Evolutionary conservation across 2,329 filamentous ascomycete genomes (phyloP), one percentile per base, ranked within the genome.

Genomic region (Penicillium fuscoglaucum): DNA sequence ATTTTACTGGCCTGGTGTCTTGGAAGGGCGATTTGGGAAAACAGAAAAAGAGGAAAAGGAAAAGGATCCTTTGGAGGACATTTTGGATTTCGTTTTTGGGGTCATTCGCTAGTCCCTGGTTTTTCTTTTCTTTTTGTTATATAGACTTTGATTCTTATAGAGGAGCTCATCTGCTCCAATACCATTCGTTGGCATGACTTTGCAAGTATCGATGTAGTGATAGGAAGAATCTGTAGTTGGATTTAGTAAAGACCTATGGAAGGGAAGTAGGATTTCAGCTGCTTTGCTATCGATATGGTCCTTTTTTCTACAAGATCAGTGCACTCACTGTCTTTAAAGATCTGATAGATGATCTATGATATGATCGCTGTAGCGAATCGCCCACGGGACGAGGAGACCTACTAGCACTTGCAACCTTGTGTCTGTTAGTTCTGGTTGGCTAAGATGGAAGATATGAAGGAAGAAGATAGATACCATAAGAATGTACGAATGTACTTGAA

Each of bases 1-100:
- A 61, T 63, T 62, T 63, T 63, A 35, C 40, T 33, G 40, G 51
- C 51, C 51, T 65, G 66, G 66, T 66, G 62, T 67, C 60, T 53
- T 66, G 61, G 65, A 59, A 48, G 60, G 56, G 49, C 10, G 39
- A 55, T 50, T 54, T 50, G 59, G 58, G 61, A 65, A 64, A 61
- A 46, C 49, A 56, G 57, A 58, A 62, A 66, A 63, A 58, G 50
- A 50, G 55, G 57, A 51, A 52, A 54, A 41, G 58, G 35, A 58
- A 58, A 53, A 56, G 57, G 50, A 58, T 28, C 3, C 15, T 29
- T 60, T 41, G 62, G 61, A 53, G 58, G 62, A 60, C 6, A 64
- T 47, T 61, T 57, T 64, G 56, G 26, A 54, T 29, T 29, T 56
- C n/a, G 13, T 56, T 52, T 57, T 47, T 5, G 29, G 29, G 45